Evolutionary conservation across 177 flowering plant genomes (phyloP), one percentile per base, ranked within the genome.

Genomic region (Vitis hybrid): DNA sequence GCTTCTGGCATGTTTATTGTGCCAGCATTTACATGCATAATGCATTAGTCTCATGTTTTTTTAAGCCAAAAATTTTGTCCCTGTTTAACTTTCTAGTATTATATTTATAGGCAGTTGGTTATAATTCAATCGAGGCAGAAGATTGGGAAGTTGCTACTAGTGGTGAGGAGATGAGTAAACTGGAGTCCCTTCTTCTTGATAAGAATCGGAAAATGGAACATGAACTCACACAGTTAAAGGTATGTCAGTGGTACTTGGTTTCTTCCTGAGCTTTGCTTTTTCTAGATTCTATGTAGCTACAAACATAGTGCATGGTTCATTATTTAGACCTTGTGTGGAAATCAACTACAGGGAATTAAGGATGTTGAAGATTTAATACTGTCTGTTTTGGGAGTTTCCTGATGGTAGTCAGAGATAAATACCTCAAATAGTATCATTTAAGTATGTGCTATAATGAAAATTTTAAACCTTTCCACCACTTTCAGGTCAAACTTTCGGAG

Each of bases 71-170:
- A 41, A 1, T 41, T 21, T 24, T 8, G n/a, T 64, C 14, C 68
- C 11, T 75, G 51, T 66, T 65, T 50, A 17, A 30, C 54, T 57
- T 58, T 61, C 9, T 9, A 52, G 1, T 64, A 9, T 74, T 63
- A 11, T 50, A 59, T 82, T 27, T 69, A 20, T 75, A 96, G 99
- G 98, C 99, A 75, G 99, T 94, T 63, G 98, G 98, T 69, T 96
- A 96, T 81, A 96, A 94, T 83, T 94, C 99, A 63, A 91, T 94
- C 71, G 99, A 96, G 81, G 93, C 93, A 67, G 99, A 96, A 78
- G 99, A 96, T 75, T 96, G 99, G 99, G 99, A 96, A 81, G 84
- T 80, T 70, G 97, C 98, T 66, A 96, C 99, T 14, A 87, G 89
- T 73, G 97, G 93, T 75, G 97, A 92, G 81, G 97, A 96, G 79